phyloP scores from a whole-genome alignment of 116 monocot genomes.

The Zostera marina region DNA sequence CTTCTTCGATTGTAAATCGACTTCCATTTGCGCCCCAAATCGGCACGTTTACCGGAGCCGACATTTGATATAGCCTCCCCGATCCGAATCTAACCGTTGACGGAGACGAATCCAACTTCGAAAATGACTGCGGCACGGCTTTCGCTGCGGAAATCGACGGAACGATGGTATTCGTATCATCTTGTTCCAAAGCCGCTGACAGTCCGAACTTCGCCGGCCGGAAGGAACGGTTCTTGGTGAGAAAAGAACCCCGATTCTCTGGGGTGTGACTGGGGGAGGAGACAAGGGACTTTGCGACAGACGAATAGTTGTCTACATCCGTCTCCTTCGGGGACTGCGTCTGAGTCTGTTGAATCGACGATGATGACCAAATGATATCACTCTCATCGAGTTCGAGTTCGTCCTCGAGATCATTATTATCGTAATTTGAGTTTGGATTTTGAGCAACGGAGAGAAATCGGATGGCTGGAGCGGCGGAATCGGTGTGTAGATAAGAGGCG shows the following conservation, averaged over 20 bases:
- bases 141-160: conserved; percentile 9
- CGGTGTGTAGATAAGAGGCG: background rate
- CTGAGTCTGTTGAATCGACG: background rate
- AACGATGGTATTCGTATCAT: conserved; percentile 8
- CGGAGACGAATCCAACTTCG: background rate
- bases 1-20: background rate
- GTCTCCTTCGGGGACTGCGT: conserved; percentile 8
- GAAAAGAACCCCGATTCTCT: background rate
- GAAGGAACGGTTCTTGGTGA: conserved; percentile 7
- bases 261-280: conserved; percentile 6
- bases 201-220: conserved; percentile 25
- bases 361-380: conserved; percentile 65
- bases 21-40: conserved; percentile 24
- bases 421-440: background rate
- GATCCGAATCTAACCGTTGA: background rate
- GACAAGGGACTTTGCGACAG: background rate
- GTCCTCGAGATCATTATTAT: conserved; percentile 13
- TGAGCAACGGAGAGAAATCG: background rate
- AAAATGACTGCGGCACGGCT: background rate
- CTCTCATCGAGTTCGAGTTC: conserved; percentile 60
- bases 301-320: background rate
- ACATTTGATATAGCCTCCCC: conserved; percentile 17
- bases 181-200: conserved; percentile 33
- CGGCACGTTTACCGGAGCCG: conserved; percentile 68
- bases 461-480: background rate